Conservation (phyloP, 2,329 filamentous ascomycete genomes). For the Cladobotryum protrusum region DNA sequence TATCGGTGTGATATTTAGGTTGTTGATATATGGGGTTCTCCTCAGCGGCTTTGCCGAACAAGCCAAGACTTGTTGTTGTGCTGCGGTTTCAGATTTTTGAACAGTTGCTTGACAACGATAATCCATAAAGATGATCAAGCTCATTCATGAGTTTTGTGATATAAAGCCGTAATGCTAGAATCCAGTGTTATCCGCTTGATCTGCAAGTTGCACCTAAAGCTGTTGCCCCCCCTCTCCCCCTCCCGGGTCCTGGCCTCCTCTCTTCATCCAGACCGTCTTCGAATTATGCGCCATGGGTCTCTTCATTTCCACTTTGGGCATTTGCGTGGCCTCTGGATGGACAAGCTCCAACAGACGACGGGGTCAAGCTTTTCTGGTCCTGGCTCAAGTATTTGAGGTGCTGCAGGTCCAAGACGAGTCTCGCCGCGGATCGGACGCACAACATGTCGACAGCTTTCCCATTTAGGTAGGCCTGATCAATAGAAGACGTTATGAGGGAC, state of each 20-base stretch:
- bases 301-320: constrained; percentile 24
- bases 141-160: too few species aligned
- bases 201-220: too few species aligned
- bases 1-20: too few species aligned
- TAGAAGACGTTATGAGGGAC: constrained; percentile 1
- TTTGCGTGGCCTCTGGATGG: constrained; percentile 18
- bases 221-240: not conserved
- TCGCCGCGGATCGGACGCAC: constrained; percentile 23
- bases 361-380: constrained; percentile 10
- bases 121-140: too few species aligned
- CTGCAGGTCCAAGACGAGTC: constrained; percentile 15
- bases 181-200: too few species aligned
- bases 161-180: too few species aligned
- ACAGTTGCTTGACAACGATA: too few species aligned
- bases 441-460: constrained; percentile 26
- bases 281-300: constrained; percentile 15
- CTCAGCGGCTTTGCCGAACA: too few species aligned
- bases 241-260: not conserved
- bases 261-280: not conserved
- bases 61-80: too few species aligned
- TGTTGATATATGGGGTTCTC: too few species aligned
- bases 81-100: too few species aligned
- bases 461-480: constrained; percentile 20
- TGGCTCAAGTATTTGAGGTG: constrained; percentile 1
- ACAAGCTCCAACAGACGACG: constrained; percentile 7